Conservation (phyloP, 2,329 filamentous ascomycete species). For the Nemania bipapillata region DNA sequence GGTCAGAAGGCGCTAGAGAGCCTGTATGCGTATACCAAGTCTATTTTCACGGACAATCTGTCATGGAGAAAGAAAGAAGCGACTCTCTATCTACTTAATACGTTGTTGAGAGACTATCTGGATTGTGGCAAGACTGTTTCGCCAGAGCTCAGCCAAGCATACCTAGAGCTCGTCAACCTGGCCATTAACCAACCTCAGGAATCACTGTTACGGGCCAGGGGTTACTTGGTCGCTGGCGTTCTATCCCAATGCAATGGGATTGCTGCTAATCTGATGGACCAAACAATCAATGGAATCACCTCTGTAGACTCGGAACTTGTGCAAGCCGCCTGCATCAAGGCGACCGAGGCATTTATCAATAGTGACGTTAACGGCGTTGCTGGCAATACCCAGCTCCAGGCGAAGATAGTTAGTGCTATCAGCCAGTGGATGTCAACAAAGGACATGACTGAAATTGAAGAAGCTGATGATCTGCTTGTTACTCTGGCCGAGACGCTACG, state of each 20-base stretch:
- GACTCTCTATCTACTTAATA: conserved; percentile 84
- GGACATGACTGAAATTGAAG: conserved; percentile 83
- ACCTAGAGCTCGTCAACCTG: conserved; percentile 82
- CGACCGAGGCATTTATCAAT: conserved; percentile 74
- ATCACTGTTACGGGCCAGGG: conserved; percentile 83
- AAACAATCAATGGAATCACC: conserved; percentile 78
- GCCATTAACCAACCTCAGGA: conserved; percentile 76
- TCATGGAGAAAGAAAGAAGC: conserved; percentile 78
- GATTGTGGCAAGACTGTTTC: conserved; percentile 79
- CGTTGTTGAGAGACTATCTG: conserved; percentile 82
- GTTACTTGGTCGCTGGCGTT: conserved; percentile 85
- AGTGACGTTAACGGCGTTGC: conserved; percentile 60
- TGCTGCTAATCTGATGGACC: conserved; percentile 73
- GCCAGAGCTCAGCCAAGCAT: conserved; percentile 74
- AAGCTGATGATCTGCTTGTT: conserved; percentile 91
- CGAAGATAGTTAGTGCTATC: conserved; percentile 67
- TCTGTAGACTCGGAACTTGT: conserved; percentile 85
- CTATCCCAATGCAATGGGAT: conserved; percentile 76
- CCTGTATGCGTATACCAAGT: conserved; percentile 79
- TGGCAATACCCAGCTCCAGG: conserved; percentile 65
- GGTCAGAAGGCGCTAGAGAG: conserved; percentile 79
- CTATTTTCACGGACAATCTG: conserved; percentile 71
- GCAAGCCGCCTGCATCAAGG: conserved; percentile 89
- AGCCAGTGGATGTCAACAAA: conserved; percentile 80
- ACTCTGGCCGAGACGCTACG: conserved; percentile 88